Conservation (phyloP, 2,329 filamentous ascomycete species). For the Byssothecium circinans region DNA sequence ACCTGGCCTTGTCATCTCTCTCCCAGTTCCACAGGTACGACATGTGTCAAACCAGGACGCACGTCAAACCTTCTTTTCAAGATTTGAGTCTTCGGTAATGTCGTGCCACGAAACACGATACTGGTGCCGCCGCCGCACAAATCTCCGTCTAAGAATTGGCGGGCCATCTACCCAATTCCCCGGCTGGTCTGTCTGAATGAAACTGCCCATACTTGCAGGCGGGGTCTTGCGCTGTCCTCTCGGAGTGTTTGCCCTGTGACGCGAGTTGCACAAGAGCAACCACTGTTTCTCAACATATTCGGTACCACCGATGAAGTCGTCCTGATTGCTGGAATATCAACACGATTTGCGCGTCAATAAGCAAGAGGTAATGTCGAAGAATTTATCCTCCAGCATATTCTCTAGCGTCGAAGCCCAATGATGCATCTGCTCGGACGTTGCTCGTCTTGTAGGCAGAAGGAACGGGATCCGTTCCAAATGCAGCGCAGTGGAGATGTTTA, state of each 20-base stretch:
- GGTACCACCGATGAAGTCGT: conserved; percentile 9
- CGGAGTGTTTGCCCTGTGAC: neutral
- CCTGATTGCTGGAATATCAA: conserved; percentile 13
- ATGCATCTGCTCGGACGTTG: neutral
- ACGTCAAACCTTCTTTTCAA: neutral
- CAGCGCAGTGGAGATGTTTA: neutral
- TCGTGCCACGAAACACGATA: conserved; percentile 28
- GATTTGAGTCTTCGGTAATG: conserved; percentile 21
- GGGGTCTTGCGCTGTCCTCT: neutral
- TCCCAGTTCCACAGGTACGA: neutral
- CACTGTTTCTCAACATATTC: neutral
- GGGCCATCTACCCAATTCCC: conserved; percentile 3
- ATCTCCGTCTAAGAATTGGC: conserved; percentile 5
- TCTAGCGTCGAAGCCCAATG: conserved; percentile 1
- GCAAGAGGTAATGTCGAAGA: neutral
- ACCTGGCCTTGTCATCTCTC: no score
- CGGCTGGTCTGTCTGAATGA: conserved; percentile 16
- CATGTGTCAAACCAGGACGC: neutral
- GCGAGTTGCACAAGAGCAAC: conserved; percentile 3
- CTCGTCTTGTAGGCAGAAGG: neutral
- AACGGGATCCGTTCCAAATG: no score
- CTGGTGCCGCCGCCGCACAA: conserved; percentile 19
- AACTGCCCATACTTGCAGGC: conserved; percentile 11
- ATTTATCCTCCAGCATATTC: no score
- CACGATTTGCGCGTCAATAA: conserved; percentile 5